A percentile compares a stretch with the other conserved stretches of the same genome.
These are phyloP conservation scores for Aspergillus pseudoviridinutans DNA, from an alignment of 2,329 filamentous ascomycete species.

Conservation along the genomic window DNA sequence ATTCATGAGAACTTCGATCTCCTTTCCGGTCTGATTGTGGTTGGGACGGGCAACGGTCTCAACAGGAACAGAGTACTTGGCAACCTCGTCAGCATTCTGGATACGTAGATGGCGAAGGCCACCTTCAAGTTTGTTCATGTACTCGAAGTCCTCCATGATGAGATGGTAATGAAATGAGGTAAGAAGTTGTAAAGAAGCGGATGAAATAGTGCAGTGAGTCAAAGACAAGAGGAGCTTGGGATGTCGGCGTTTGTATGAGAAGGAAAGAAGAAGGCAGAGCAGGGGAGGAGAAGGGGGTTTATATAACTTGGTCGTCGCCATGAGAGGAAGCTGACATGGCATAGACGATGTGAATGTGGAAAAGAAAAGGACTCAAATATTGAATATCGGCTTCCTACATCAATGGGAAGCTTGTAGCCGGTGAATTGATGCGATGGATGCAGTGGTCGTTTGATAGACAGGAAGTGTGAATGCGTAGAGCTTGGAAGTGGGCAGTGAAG, in stretches of 20 bases:
- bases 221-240: not conserved
- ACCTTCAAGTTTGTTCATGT: slow-evolving; percentile 16
- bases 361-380: slow-evolving; percentile 1
- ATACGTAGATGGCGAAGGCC: slow-evolving; percentile 22
- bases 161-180: slow-evolving; percentile 5
- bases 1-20: slow-evolving; percentile 62
- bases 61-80: slow-evolving; percentile 31
- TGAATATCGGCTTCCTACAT: slow-evolving; percentile 16
- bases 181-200: not conserved
- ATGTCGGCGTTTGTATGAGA: not conserved
- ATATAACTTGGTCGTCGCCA: not conserved
- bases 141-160: slow-evolving; percentile 20
- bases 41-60: slow-evolving; percentile 46
- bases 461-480: slow-evolving; percentile 8
- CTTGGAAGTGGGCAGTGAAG: not conserved
- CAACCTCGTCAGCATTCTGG: slow-evolving; percentile 25
- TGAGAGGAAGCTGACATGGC: not conserved
- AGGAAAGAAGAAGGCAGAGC: not conserved
- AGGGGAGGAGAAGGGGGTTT: not conserved
- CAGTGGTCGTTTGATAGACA: slow-evolving; percentile 8
- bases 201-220: not conserved
- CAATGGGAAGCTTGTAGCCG: slow-evolving; percentile 2
- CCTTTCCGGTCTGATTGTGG: slow-evolving; percentile 57
- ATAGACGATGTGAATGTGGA: slow-evolving; percentile 1
- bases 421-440: slow-evolving; percentile 14